Percentiles rank a stretch among this genome's conserved stretches.
phyloP scores from a whole-genome alignment of 139 green algal genomes.

The Eudorina sp. region DNA sequence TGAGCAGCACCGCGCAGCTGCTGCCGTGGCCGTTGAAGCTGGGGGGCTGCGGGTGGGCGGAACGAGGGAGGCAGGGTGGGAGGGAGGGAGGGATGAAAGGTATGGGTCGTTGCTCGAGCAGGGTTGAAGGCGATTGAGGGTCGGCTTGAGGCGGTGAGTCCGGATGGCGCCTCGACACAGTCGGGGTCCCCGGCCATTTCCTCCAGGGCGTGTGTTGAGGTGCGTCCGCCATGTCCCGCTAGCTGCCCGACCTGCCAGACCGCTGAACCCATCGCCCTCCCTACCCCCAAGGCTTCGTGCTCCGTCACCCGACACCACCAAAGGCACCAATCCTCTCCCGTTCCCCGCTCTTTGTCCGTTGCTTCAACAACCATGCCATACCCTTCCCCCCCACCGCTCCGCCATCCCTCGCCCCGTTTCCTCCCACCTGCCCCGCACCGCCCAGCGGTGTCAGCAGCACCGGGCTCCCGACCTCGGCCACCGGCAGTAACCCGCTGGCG shows the following conservation, averaged over 20 bases:
- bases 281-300: not conserved
- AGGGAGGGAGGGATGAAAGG: not conserved
- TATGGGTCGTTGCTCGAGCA: no score
- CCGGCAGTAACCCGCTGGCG: not conserved
- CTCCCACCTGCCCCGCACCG: not conserved
- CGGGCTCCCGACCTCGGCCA: not conserved
- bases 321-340: no score
- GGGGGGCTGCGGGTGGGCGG: not conserved
- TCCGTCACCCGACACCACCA: not conserved
- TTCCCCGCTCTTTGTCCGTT: no score
- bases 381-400: not conserved
- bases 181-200: no score
- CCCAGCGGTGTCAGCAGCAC: not conserved
- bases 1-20: not conserved
- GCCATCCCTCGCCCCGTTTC: not conserved
- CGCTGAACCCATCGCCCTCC: no score
- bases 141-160: no score
- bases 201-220: no score
- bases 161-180: no score
- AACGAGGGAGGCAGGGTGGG: not conserved
- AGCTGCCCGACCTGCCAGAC: no score
- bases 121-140: no score
- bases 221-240: no score
- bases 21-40: not conserved
- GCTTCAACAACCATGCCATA: not conserved